phyloP scores from a whole-genome alignment of 1,284 basidiomycete genomes.

The Calocybe gambosa region DNA sequence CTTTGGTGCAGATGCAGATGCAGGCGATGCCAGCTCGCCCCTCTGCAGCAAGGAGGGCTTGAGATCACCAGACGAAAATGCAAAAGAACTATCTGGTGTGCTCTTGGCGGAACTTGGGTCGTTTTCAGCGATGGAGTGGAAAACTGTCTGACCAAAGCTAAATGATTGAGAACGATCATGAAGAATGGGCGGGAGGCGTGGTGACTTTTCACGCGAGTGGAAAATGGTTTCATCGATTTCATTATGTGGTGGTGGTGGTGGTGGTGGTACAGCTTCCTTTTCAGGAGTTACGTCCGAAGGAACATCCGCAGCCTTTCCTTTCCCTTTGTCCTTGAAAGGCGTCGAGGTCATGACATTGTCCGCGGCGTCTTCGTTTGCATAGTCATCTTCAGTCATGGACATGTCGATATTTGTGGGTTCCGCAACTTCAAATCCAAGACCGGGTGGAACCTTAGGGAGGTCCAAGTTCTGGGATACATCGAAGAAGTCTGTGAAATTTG shows the following conservation, averaged over 20 bases:
- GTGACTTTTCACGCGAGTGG: conserved; percentile 32
- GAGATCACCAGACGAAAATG: conserved; percentile 16
- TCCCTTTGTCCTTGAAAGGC: conserved; percentile 27
- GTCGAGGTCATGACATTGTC: conserved; percentile 24
- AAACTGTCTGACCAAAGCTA: conserved; percentile 55
- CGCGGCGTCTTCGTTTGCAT: conserved; percentile 8
- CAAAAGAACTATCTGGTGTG: conserved; percentile 19
- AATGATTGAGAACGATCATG: conserved; percentile 54
- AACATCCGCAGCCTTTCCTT: conserved; percentile 23
- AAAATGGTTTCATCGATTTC: conserved; percentile 31
- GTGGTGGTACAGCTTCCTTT: conserved; percentile 8
- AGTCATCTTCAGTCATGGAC: conserved; percentile 11
- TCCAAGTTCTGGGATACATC: conserved; percentile 46
- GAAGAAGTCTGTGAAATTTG: conserved; percentile 43
- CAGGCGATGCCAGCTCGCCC: conserved; percentile 21
- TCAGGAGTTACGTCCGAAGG: conserved; percentile 9
- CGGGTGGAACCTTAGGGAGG: conserved; percentile 39
- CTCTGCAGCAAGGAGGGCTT: conserved; percentile 21
- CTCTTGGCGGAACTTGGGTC: conserved; percentile 15
- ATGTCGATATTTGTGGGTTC: conserved; percentile 31
- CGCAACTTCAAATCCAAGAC: conserved; percentile 34
- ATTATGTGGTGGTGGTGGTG: no score
- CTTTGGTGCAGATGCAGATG: conserved; percentile 20
- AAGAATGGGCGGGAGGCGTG: conserved; percentile 26
- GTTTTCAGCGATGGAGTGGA: conserved; percentile 35